Base-by-base conservation (phyloP, 768 basidiomycete genomes). In the Pleurotus pulmonarius region DNA sequence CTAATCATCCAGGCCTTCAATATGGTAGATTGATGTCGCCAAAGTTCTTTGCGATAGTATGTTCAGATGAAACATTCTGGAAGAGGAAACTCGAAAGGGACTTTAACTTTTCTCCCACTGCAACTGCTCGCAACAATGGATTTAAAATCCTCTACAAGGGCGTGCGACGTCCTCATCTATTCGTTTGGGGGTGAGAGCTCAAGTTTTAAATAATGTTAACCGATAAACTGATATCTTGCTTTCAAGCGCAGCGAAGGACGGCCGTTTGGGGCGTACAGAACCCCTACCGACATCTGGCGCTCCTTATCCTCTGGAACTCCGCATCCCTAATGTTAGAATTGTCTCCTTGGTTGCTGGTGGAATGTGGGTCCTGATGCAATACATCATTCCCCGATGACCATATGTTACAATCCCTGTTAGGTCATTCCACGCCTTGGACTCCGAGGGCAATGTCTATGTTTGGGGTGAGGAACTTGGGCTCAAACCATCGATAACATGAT, bases 391-490 rank as follows among this genome's bases (percentile, higher is more conserved):
- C 29, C 29, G 29, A 34, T 34, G 29, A 34, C 29, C 41, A 22
- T 44, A 44, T 44, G 41, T 22, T 11, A 9, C n/a, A 44, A 7
- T 44, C 20, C 3, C n/a, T 16, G 37, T 26, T 57, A 94, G 91
- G 91, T 90, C 87, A 29, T 95, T 93, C 69, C 88, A 93, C 64
- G 92, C 90, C 2, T 71, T 95, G 40, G 90, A 94, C 68, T 85
- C 89, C 1, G 68, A 80, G 48, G 93, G 93, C 5, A 69, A 73
- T 29, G 70, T 95, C 20, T 79, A 86, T 64, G 86, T 86, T n/a
- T 95, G 93, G 91, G 94, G 91, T 90, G 63, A 57, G 74, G 29
- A 9, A 34, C 29, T 64, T 26, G 25, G 34, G 15, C 53, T 37
- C 7, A 38, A 48, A n/a, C 24, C 46, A 56, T 40, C 53, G 47